Conservation (phyloP, 768 basidiomycete species). For the Phanerodontia chrysosporium region DNA sequence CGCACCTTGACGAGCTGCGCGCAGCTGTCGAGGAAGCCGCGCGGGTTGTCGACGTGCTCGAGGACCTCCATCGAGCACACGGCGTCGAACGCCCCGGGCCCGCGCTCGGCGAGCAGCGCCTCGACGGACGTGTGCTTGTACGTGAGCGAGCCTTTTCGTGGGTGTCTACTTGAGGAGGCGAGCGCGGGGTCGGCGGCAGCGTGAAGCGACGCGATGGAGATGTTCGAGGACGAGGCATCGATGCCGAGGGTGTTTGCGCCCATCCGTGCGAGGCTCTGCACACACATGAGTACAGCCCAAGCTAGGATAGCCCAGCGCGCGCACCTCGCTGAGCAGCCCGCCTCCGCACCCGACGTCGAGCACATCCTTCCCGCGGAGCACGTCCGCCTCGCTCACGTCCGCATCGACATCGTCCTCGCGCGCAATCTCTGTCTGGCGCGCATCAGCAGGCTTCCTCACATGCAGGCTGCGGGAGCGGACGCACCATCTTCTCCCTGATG, state of each 20-base stretch:
- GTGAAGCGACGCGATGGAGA: slow-evolving; percentile 79
- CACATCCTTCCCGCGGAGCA: slow-evolving; percentile 63
- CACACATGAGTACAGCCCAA: too few relatives aligned
- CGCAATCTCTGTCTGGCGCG: slow-evolving; percentile 41
- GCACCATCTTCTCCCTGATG: slow-evolving; percentile 65
- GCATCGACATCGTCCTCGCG: slow-evolving; percentile 47
- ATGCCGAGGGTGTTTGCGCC: slow-evolving; percentile 89
- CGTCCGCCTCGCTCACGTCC: slow-evolving; percentile 23
- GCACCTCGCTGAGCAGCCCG: slow-evolving; percentile 86
- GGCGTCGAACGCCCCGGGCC: slow-evolving; percentile 72
- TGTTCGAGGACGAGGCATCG: slow-evolving; percentile 86
- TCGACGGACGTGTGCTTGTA: slow-evolving; percentile 80
- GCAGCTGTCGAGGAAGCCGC: slow-evolving; percentile 75
- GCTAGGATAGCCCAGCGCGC: too few relatives aligned
- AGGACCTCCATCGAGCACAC: slow-evolving; percentile 98
- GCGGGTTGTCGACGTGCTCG: slow-evolving; percentile 94
- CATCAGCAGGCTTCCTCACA: not conserved
- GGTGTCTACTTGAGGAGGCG: slow-evolving; percentile 18
- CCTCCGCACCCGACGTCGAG: slow-evolving; percentile 96
- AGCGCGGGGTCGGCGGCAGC: slow-evolving; percentile 73
- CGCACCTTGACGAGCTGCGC: slow-evolving; percentile 84
- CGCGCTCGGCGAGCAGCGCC: slow-evolving; percentile 47
- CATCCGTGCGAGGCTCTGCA: slow-evolving; percentile 78
- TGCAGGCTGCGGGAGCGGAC: not conserved
- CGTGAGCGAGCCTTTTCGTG: slow-evolving; percentile 32